Evolutionary conservation across 257 asterid species (phyloP).

Genomic region (Solanum gracilifrons): DNA sequence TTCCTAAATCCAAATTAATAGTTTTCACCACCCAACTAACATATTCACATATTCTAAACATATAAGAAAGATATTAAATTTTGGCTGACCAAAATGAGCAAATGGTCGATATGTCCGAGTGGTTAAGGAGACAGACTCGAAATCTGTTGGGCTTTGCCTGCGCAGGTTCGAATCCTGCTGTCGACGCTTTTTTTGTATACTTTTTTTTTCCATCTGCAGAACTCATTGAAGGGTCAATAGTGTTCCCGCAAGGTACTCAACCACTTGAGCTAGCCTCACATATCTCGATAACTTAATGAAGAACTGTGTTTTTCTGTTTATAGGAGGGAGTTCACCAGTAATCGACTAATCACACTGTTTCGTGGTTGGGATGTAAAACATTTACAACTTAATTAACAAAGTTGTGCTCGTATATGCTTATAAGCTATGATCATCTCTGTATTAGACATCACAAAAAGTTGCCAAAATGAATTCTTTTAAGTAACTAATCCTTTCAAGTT

Average conservation of each 20-base stretch:
- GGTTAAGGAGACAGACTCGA: conserved; percentile 62
- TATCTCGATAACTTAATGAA: neutral
- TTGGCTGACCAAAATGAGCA: fast-evolving
- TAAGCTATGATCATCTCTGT: neutral
- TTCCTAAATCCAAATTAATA: neutral
- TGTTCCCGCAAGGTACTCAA: neutral
- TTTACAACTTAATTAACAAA: neutral
- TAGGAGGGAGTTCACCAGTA: neutral
- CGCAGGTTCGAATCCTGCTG: conserved; percentile 66
- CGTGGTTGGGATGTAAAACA: neutral
- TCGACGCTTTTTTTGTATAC: conserved; percentile 6
- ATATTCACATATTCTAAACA: neutral
- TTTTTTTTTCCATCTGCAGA: neutral
- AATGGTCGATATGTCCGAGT: conserved; percentile 48
- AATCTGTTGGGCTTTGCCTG: conserved; percentile 61
- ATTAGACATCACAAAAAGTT: neutral
- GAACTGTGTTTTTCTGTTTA: neutral
- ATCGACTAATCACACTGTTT: neutral
- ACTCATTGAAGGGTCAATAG: too few relatives aligned
- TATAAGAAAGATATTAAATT: too few relatives aligned
- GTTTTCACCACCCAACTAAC: neutral
- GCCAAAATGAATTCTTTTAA: neutral
- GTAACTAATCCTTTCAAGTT: neutral
- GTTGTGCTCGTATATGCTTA: neutral
- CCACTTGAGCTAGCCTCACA: neutral